A percentile compares a stretch with the other conserved stretches of the same genome.
Conservation (phyloP, 129 eudicot species). For the carrot (Daucus carota) region DH1_v3.0 NC_030383.2:7191001-7191500, state of each 20-base stretch:
- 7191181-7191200: conserved; percentile 28
- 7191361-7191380: conserved; percentile 19
- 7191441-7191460: not conserved
- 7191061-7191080: conserved; percentile 17
- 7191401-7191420: conserved; percentile 13
- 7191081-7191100: conserved; percentile 26
- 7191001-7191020: conserved; percentile 31
- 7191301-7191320: conserved; percentile 13
- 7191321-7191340: conserved; percentile 1
- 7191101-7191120: conserved; percentile 30
- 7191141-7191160: conserved; percentile 17
- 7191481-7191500: not conserved
- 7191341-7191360: conserved; percentile 17
- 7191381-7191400: conserved; percentile 8
- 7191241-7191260: conserved; percentile 18
- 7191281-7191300: conserved; percentile 11
- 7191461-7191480: not conserved
- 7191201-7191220: conserved; percentile 17
- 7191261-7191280: conserved; percentile 18
- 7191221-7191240: not conserved
- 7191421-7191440: not conserved
- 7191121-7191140: conserved; percentile 20
- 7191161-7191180: conserved; percentile 30
- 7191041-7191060: conserved; percentile 22
- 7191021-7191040: conserved; percentile 21